Evolutionary conservation across 2,329 filamentous ascomycete genomes (phyloP), one percentile per base, ranked within the genome.

Genomic region (Fusarium sp.): DNA sequence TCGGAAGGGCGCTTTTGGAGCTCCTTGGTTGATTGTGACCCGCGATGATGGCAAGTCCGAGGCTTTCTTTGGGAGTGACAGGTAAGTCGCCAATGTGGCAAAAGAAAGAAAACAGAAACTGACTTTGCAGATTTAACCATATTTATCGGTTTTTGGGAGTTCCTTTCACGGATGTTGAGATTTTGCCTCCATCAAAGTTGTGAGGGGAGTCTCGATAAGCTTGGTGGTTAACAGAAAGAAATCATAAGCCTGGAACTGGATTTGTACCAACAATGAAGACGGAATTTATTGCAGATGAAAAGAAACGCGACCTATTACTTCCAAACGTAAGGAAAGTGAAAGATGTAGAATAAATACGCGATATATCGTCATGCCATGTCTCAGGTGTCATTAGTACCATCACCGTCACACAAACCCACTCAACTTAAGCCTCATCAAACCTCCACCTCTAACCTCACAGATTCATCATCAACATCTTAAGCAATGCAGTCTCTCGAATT

Each of bases 21-120:
- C 90, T 56, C 94, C 94, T 3, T 96, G 93, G 93, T 85, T 93
- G 68, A 91, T 90, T 87, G 93, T 91, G 6, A 86, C 85, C 23
- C 89, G 92, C 75, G 80, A 78, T 4, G 80, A 87, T 69, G 91
- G 91, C 1, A 80, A 86, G 63, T 86, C 86, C 54, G 90, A 93
- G 82, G 89, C 91, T 0, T 94, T 95, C 79, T 95, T 95, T 81
- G 93, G 93, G 6, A 94, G 92, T 81, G 93, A 95, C 82, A 84
- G 90, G 88, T 83, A 63, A 71, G 78, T 76, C 28, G 16, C 11
- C 13, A 9, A 15, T 16, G 12, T n/a, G 10, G 25, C 4, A 9
- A 19, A 6, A 9, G 30, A 6, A 16, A 11, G 9, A 19, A 8
- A 8, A 1, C 13, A 33, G 30, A 25, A 25, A 32, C 56, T 61